A percentile compares a stretch with the other conserved stretches of the same genome.
phyloP scores from a whole-genome alignment of 768 basidiomycete species.

The Kwoniella europaea region DNA sequence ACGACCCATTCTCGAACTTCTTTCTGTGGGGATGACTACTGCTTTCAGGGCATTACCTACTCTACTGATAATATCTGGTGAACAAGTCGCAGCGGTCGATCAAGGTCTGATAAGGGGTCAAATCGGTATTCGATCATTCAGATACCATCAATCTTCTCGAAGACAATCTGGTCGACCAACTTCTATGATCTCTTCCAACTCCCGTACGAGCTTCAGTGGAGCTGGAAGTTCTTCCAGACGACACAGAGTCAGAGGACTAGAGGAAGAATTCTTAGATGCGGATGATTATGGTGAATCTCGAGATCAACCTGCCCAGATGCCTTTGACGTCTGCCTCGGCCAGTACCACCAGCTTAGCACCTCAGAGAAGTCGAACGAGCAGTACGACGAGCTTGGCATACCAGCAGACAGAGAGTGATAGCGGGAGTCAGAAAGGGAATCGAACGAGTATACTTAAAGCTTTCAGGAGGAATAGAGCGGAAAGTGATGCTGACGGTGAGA shows the following conservation, averaged over 20 bases:
- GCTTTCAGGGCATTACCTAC: constrained; percentile 29
- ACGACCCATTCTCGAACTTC: not conserved
- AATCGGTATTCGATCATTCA: constrained; percentile 37
- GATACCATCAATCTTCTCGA: constrained; percentile 7
- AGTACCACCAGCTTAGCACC: constrained; percentile 41
- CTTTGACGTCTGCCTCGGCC: constrained; percentile 14
- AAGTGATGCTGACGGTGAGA: constrained; percentile 44
- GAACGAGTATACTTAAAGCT: constrained; percentile 31
- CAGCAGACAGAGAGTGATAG: constrained; percentile 47
- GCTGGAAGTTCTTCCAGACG: constrained; percentile 13
- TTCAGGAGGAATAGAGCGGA: constrained; percentile 41
- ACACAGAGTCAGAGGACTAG: constrained; percentile 40
- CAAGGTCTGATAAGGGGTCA: constrained; percentile 30
- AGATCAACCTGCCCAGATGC: constrained; percentile 28
- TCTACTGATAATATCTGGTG: constrained; percentile 33
- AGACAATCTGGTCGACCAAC: constrained; percentile 17
- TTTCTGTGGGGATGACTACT: constrained; percentile 19
- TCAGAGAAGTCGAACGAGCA: constrained; percentile 30
- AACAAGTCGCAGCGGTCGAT: constrained; percentile 36
- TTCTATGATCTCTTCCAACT: constrained; percentile 28
- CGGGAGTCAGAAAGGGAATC: constrained; percentile 40
- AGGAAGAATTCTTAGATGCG: constrained; percentile 50
- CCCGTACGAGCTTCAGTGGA: constrained; percentile 15
- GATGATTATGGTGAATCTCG: constrained; percentile 33
- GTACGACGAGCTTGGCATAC: constrained; percentile 36